Base-by-base conservation (phyloP, 129 eudicot species). In the Logfia minima region DNA sequence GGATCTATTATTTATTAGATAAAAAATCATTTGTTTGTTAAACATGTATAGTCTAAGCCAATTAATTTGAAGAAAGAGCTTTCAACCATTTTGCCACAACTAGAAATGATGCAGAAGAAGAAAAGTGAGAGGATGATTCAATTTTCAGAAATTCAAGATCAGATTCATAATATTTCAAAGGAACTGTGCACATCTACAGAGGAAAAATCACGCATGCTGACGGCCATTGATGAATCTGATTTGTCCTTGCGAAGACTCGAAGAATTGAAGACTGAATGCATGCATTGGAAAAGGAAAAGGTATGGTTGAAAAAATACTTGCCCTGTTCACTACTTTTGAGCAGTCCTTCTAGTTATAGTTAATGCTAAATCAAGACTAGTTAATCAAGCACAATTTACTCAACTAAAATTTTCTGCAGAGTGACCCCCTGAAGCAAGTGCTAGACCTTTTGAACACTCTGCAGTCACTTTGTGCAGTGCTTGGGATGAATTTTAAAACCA, bases 231-330 rank as follows among this genome's bases (percentile, higher is more conserved):
- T 80, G 95, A 89, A 77, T 82, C 61, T 60, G 96, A 92, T 84
- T 76, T 92, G 76, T 87, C 95, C 21, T 58, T 85, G 82, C 80
- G 80, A 66, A 87, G 83, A 73, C 79, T 92, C 11, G 95, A 87
- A 52, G 95, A 84, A 39, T 73, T 92, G 60, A 72, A 79, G 16
- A 68, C 51, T 77, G 80, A 76, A 75, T 92, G 43, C 84, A 48
- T 53, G 84, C 79, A 43, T 82, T 92, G 65, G 90, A 89, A 65
- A 89, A 84, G 61, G 92, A 87, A 77, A 92, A 92, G 88, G 97
- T 87, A 24, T 61, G 67, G 6, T 19, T 68, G 34, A 8, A 67
- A 68, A 24, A 18, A 13, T 13, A 66, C 14, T 35, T 35, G 6
- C 23, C 41, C 66, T 41, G 19, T 72, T 61, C 59, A 55, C 56